Conservation (phyloP, 2,329 filamentous ascomycete species). For the Zymoseptoria crescenta region DNA sequence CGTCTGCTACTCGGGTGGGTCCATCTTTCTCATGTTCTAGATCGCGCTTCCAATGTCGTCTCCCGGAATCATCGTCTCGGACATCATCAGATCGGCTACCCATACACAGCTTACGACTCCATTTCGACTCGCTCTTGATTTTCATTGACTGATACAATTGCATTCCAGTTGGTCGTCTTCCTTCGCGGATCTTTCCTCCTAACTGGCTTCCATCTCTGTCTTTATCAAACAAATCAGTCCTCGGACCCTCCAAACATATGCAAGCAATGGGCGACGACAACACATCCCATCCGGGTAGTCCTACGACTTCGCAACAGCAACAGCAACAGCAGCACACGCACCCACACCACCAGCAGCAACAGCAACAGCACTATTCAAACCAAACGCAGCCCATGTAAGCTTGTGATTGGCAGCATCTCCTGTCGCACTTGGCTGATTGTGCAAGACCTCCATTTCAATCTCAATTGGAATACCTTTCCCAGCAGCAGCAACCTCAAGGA, state of each 20-base stretch:
- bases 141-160: background rate
- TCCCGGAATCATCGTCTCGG: background rate
- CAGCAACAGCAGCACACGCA: background rate
- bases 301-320: background rate
- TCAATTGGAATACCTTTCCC: slow-evolving; percentile 16
- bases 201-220: background rate
- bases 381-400: slow-evolving; percentile 45
- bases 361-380: slow-evolving; percentile 38
- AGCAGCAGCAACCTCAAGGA: slow-evolving; percentile 9
- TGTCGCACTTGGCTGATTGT: background rate
- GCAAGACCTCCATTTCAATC: slow-evolving; percentile 16
- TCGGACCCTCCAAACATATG: background rate
- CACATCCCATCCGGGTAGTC: background rate
- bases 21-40: background rate
- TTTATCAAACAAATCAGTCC: background rate
- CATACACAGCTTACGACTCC: background rate
- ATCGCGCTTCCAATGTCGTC: background rate
- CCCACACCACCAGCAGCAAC: slow-evolving; percentile 24
- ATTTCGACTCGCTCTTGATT: background rate
- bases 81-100: background rate
- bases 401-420: slow-evolving; percentile 34
- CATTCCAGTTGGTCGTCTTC: background rate
- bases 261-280: background rate
- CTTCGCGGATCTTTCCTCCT: background rate
- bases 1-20: background rate